Evolutionary conservation across 2,329 filamentous ascomycete species (phyloP), one percentile per base, ranked within the genome.

Genomic region (Plenodomus biglobosus): DNA sequence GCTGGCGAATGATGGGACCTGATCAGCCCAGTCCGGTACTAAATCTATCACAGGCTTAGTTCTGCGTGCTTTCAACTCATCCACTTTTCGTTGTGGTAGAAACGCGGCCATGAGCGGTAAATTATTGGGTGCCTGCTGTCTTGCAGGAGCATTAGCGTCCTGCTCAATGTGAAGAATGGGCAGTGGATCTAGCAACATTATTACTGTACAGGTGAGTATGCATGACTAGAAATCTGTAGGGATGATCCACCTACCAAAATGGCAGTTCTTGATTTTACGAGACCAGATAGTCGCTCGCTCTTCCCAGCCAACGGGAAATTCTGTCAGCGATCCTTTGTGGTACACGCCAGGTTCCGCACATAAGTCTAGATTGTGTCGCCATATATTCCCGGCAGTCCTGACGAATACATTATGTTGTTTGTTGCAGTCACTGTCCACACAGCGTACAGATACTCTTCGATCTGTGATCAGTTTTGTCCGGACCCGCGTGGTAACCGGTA

Each of bases 271-370:
- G 17, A 46, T 35, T 15, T 50, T 22, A 10, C 42, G 41, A 17
- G 40, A 46, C 53, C 46, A 56, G n/a, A 56, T 41, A 19, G 46
- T 53, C 4, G 42, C 50, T 30, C 42, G 38, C 43, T 53, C 50
- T 44, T 53, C 46, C 53, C 50, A 56, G 8, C 43, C 53, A 2
- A 56, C 38, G 3, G 53, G 53, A 34, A 41, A 56, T 15, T 48
- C 41, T n/a, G 38, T 35, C 13, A 35, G 8, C 1, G 53, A 50
- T 34, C 38, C 46, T 42, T 50, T 50, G 39, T 48, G 32, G 35
- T 51, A 34, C n/a, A 27, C 42, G 2, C 46, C 46, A 34, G 46
- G 49, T 17, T 50, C 44, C 2, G 49, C 44, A 17, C 43, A 50
- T n/a, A 55, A 34, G 1, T 52, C 52, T 3, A 55, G 35, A 44